Conservation (phyloP, 208 protist species). For the Leishmania tarentolae region DNA sequence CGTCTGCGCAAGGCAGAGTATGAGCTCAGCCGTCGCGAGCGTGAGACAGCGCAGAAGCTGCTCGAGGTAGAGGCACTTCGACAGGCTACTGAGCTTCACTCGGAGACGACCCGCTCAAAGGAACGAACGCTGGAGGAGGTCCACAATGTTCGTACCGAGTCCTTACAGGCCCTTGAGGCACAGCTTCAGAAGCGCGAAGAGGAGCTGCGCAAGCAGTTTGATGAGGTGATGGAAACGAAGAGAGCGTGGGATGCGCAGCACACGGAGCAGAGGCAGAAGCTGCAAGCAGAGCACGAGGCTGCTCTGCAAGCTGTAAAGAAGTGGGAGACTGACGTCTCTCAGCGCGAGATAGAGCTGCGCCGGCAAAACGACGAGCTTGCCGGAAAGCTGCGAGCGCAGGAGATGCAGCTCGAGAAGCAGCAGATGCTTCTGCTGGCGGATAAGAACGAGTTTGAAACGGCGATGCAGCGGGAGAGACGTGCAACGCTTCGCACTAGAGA, state of each 20-base stretch:
- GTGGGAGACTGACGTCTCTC: conserved; percentile 11
- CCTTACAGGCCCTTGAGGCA: conserved; percentile 46
- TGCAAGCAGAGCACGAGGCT: conserved; percentile 41
- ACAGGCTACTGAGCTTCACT: conserved; percentile 29
- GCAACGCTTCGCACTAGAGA: conserved; percentile 40
- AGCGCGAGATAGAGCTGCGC: conserved; percentile 25
- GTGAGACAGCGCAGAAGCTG: conserved; percentile 36
- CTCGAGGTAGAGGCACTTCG: conserved; percentile 52
- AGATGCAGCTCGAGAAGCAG: conserved; percentile 50
- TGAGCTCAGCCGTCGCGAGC: conserved; percentile 47
- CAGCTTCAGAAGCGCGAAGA: conserved; percentile 41
- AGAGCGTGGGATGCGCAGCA: conserved; percentile 33
- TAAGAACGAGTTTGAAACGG: conserved; percentile 37
- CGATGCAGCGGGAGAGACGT: conserved; percentile 41
- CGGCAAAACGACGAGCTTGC: conserved; percentile 28
- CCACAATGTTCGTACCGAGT: conserved; percentile 29
- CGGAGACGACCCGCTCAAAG: conserved; percentile 29
- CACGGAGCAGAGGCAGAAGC: conserved; percentile 34
- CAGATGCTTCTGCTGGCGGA: conserved; percentile 39
- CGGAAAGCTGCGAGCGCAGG: conserved; percentile 35
- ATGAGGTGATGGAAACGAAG: conserved; percentile 30
- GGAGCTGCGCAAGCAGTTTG: conserved; percentile 35
- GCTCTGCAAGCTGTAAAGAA: conserved; percentile 35
- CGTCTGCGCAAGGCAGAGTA: conserved; percentile 45
- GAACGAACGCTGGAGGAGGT: conserved; percentile 41